phyloP scores from a whole-genome alignment of 805 yeast species.

The Ogataea pilisensis region DNA sequence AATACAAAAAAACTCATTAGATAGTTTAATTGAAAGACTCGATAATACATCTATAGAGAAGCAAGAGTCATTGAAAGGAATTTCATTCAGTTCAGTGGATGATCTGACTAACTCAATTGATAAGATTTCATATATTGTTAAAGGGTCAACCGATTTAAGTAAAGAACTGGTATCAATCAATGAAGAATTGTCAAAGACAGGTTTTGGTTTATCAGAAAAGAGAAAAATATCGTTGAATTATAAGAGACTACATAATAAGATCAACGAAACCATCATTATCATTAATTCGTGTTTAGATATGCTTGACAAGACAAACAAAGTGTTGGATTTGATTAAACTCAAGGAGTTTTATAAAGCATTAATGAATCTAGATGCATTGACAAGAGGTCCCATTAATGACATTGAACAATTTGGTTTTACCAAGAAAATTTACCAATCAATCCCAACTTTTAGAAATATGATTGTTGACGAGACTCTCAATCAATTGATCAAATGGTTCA shows the following conservation, averaged over 20 bases:
- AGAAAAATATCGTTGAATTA: slow-evolving; percentile 57
- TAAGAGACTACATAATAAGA: slow-evolving; percentile 61
- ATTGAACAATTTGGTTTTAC: slow-evolving; percentile 69
- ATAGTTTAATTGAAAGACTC: slow-evolving; percentile 51
- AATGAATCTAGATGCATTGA: slow-evolving; percentile 73
- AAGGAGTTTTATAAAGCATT: slow-evolving; percentile 82
- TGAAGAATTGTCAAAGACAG: slow-evolving; percentile 56
- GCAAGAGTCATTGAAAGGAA: slow-evolving; percentile 57
- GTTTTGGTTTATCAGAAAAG: slow-evolving; percentile 56
- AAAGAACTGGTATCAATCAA: slow-evolving; percentile 55
- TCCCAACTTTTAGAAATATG: slow-evolving; percentile 69
- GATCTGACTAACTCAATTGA: slow-evolving; percentile 55
- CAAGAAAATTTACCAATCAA: slow-evolving; percentile 63
- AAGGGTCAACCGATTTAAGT: slow-evolving; percentile 52
- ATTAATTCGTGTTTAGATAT: slow-evolving; percentile 74
- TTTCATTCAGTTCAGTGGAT: slow-evolving; percentile 58
- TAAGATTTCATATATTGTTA: slow-evolving; percentile 58
- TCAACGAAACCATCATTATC: slow-evolving; percentile 66
- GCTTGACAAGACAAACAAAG: slow-evolving; percentile 79
- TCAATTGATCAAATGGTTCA: slow-evolving; percentile 60
- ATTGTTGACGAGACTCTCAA: slow-evolving; percentile 73
- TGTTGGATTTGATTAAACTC: slow-evolving; percentile 72
- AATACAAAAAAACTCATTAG: slow-evolving; percentile 43
- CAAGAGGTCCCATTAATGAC: slow-evolving; percentile 61
- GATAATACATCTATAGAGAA: slow-evolving; percentile 54